phyloP scores from a whole-genome alignment of 257 asterid species.

The Knoxia roxburghii region DNA sequence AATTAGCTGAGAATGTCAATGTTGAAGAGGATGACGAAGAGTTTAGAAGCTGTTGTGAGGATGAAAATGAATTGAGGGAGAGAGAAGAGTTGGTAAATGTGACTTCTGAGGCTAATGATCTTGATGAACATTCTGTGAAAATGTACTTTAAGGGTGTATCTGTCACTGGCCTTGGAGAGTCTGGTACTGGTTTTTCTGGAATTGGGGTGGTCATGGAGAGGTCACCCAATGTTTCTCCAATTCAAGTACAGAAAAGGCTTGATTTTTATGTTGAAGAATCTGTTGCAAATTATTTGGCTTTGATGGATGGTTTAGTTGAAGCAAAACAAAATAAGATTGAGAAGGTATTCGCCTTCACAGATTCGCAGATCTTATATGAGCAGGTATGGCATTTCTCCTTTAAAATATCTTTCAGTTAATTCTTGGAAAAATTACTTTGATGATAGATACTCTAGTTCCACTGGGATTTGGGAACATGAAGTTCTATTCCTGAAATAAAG shows the following conservation, averaged over 20 bases:
- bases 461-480: not conserved
- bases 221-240: slow-evolving; percentile 26
- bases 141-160: slow-evolving; percentile 86
- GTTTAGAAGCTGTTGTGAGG: slow-evolving; percentile 85
- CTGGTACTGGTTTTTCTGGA: slow-evolving; percentile 69
- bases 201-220: slow-evolving; percentile 83
- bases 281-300: slow-evolving; percentile 83
- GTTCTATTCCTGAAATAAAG: not conserved
- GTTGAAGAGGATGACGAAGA: slow-evolving; percentile 87
- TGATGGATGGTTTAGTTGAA: slow-evolving; percentile 79
- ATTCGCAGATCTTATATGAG: slow-evolving; percentile 50
- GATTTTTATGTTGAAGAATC: slow-evolving; percentile 71
- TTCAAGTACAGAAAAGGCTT: slow-evolving; percentile 85
- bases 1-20: slow-evolving; percentile 26
- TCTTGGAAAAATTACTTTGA: not conserved
- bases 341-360: slow-evolving; percentile 61
- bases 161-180: slow-evolving; percentile 54
- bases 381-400: slow-evolving; percentile 55
- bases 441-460: not conserved
- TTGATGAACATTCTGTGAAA: slow-evolving; percentile 47
- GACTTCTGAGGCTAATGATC: slow-evolving; percentile 26
- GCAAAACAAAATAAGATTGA: slow-evolving; percentile 48
- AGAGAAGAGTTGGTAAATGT: slow-evolving; percentile 18
- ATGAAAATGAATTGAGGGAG: slow-evolving; percentile 38
- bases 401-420: slow-evolving; percentile 5